Evolutionary conservation across 1,284 basidiomycete genomes (phyloP).

Genomic region (Golubevia pallescens): DNA sequence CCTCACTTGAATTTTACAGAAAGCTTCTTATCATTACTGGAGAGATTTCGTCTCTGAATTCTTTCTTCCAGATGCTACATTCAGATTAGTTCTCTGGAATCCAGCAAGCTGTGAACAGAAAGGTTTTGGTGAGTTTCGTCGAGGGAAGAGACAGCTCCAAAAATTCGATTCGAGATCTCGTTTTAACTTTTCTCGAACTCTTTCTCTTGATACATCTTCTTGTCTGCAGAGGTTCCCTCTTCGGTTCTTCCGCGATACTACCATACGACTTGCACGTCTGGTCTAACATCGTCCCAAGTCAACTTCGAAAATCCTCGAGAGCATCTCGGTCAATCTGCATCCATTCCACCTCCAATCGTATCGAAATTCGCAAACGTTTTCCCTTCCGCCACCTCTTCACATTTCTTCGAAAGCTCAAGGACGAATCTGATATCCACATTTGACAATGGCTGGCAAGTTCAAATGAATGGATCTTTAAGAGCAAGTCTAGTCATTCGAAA

Average conservation of each 20-base stretch:
- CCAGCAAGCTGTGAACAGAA: neutral
- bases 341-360: neutral
- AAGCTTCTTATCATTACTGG: neutral
- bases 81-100: neutral
- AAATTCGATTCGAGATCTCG: too few species aligned
- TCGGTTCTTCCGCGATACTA: conserved; percentile 3
- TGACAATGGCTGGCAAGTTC: conserved; percentile 1
- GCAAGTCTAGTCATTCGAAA: neutral
- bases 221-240: conserved; percentile 5
- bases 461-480: neutral
- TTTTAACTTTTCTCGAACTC: too few species aligned
- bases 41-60: neutral
- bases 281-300: neutral
- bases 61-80: neutral
- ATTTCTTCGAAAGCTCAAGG: neutral
- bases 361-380: neutral
- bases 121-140: neutral
- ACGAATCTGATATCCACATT: neutral
- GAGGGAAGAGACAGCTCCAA: too few species aligned
- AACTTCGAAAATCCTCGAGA: neutral
- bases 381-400: neutral
- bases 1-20: neutral
- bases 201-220: neutral
- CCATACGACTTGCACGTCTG: neutral
- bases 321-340: neutral